These are phyloP conservation scores for Claviceps sp. DNA, from an alignment of 2,329 filamentous ascomycete genomes.

Conservation along the genomic window DNA sequence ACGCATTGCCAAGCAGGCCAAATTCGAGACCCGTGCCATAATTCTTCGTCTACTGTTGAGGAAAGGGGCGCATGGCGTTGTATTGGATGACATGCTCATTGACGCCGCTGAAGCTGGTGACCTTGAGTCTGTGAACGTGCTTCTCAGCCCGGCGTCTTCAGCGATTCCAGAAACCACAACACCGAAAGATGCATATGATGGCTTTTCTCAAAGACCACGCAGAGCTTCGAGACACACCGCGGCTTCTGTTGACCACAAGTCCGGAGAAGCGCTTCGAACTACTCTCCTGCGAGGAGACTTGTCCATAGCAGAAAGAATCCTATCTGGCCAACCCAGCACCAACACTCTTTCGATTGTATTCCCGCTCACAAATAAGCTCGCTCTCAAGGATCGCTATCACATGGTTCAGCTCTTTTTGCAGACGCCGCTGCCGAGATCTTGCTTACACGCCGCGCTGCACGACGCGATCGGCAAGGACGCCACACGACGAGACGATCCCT, in stretches of 20 bases:
- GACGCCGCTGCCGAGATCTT: constrained; percentile 31
- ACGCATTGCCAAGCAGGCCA: constrained; percentile 32
- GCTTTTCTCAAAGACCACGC: constrained; percentile 17
- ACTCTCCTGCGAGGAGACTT: constrained; percentile 33
- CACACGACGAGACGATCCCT: constrained; percentile 32
- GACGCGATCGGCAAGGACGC: constrained; percentile 36
- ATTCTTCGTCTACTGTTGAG: constrained; percentile 33
- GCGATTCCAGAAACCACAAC: constrained; percentile 24
- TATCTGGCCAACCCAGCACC: constrained; percentile 31
- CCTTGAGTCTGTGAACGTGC: constrained; percentile 30
- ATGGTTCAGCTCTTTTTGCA: constrained; percentile 37
- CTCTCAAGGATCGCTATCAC: constrained; percentile 28
- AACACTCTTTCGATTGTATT: constrained; percentile 36
- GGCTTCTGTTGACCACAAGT: constrained; percentile 39
- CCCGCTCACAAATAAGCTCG: constrained; percentile 30
- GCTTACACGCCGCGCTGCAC: constrained; percentile 36
- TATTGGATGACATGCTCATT: constrained; percentile 36
- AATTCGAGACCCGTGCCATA: constrained; percentile 29
- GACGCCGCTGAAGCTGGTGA: constrained; percentile 36
- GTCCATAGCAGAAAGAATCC: constrained; percentile 30
- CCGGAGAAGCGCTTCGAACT: constrained; percentile 35
- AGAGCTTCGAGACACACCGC: constrained; percentile 24
- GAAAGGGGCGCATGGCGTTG: constrained; percentile 34
- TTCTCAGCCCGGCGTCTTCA: constrained; percentile 35
- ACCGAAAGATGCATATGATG: constrained; percentile 7